Evolutionary conservation across 73 alveolate species (phyloP).

Genomic region (Tetrahymena thermophila): DNA sequence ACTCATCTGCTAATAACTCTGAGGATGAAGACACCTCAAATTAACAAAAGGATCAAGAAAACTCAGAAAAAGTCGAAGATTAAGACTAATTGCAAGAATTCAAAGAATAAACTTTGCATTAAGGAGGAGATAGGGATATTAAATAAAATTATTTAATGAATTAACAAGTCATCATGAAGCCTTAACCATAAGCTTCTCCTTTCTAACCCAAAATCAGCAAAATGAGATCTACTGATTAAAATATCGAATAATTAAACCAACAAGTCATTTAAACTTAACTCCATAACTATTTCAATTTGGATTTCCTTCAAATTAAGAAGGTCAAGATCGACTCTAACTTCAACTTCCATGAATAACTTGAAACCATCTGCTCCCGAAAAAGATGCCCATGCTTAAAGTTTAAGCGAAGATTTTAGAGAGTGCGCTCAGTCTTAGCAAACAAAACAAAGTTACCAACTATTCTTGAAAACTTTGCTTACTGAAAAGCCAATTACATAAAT

Average conservation of each 20-base stretch:
- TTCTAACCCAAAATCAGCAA: background rate
- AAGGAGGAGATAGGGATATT: background rate
- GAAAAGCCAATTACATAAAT: background rate
- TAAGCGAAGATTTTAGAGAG: background rate
- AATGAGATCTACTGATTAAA: background rate
- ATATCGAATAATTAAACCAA: background rate
- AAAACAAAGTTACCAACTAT: background rate
- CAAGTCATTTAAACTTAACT: background rate
- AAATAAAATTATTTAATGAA: background rate
- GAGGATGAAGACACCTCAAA: background rate
- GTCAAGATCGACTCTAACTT: background rate
- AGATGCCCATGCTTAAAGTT: background rate
- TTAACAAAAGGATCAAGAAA: background rate
- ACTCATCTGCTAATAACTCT: background rate
- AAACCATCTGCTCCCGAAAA: background rate
- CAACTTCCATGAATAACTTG: background rate
- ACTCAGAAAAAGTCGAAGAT: background rate
- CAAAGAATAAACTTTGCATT: background rate
- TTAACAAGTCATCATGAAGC: background rate
- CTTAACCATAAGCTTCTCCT: background rate
- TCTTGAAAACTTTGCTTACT: background rate
- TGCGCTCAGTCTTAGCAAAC: background rate
- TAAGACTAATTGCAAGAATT: background rate
- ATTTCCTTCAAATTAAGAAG: background rate
- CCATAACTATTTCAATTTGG: background rate